Base-by-base conservation (phyloP, 331 rosid species). In the Malus hybrid region DNA sequence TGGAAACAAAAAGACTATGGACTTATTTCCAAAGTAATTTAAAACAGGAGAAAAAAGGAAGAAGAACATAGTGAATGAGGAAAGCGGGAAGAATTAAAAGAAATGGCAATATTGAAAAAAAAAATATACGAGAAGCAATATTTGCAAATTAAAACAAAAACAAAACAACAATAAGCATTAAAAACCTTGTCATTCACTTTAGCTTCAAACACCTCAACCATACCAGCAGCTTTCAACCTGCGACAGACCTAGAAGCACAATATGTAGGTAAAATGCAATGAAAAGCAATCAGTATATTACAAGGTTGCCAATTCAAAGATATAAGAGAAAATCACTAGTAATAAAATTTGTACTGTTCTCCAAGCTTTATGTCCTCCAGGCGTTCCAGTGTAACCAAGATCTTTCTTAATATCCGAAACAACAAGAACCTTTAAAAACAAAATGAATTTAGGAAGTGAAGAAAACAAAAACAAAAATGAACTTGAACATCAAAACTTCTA, bases 151-250 rank as follows among this genome's bases (percentile, higher is more conserved):
- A 16, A 70, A 71, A 50, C 19, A 34, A 61, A 6, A 24, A 20
- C 29, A 22, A 62, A 18, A 24, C 14, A 63, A 74, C 30, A 13
- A 44, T 50, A 36, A 56, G 11, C 22, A 66, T 63, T 26, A 33
- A 81, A 70, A 70, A 89, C 98, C 97, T 92, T 95, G 71, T 82
- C 90, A 68, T 95, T 85, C 79, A 95, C 97, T 81, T 87, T 89
- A 69, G 99, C 97, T 16, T 87, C 89, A 89, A 95, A 95, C 82
- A 81, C 86, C 85, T 90, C 88, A 65, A 88, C 92, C 39, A 87
- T 73, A 57, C 73, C 44, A 69, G 86, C 88, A 53, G 83, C 88
- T 86, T 82, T 86, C 96, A 95, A 79, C 86, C 86, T 82, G 68
- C 76, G 69, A 81, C 56, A 78, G 71, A 94, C 81, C 99, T 94